Base-by-base conservation (phyloP, 371 early-diverging fungal species). In the Thermomucor indicae-seudaticae region DNA sequence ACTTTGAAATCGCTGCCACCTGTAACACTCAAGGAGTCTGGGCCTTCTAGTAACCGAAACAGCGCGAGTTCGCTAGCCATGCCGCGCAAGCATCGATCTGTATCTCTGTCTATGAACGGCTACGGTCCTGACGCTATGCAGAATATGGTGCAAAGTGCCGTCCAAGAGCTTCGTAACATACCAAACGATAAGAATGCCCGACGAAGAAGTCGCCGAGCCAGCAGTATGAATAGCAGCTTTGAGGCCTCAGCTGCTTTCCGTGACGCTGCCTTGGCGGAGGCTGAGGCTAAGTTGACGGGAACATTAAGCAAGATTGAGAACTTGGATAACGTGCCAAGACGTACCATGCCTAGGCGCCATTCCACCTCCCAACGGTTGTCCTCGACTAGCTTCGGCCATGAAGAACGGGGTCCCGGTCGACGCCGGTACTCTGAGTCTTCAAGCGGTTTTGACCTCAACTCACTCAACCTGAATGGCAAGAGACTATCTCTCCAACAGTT, bases 1-100 rank as follows among this genome's bases (percentile, higher is more conserved):
- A 65, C 67, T 24, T 50, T 78, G 28, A 74, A 72, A 49, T 50
- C 59, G 16, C 49, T 78, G 17, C 75, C 75, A 30, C 71, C 72
- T 28, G 53, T 42, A n/a, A 53, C 46, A 14, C n/a, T 65, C 51
- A 59, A 64, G 49, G 59, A 55, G 32, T 31, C 49, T 52, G 37
- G 5, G 3, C 4, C 19, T 14, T n/a, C n/a, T n/a, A 55, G 41
- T 53, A 50, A 22, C 28, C 45, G 32, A 34, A 23, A 2, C 12
- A 50, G 38, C 57, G 57, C 35, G 38, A 50, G 7, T 34, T 41
- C 6, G 11, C 30, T 12, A 22, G 7, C 3, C n/a, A n/a, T 19
- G 16, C 24, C 23, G 11, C 17, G 38, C 17, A 25, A 20, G 27
- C 48, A 20, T 22, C 31, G 37, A 28, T 37, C 24, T 35, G 38